Percentiles rank a stretch among this genome's conserved stretches.
Evolutionary conservation across 805 yeast genomes (phyloP).

Genomic region (Metschnikowia vanudenii): DNA sequence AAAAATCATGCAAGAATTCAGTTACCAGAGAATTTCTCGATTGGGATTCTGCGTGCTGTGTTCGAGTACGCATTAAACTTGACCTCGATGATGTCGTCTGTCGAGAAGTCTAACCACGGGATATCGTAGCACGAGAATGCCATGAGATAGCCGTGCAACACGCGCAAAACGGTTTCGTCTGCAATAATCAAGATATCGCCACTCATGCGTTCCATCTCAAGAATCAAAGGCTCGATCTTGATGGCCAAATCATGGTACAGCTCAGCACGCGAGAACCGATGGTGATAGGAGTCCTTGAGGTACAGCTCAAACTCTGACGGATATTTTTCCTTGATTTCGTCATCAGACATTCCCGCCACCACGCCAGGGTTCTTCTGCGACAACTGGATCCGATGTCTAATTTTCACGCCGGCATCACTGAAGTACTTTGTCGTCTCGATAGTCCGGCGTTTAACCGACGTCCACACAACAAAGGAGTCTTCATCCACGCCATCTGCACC

Average conservation of each 20-base stretch:
- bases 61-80: conserved; percentile 84
- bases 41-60: conserved; percentile 49
- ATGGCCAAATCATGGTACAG: conserved; percentile 95
- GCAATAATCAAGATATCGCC: conserved; percentile 89
- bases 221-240: conserved; percentile 85
- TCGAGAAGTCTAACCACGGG: conserved; percentile 74
- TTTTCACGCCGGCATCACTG: conserved; percentile 57
- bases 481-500: conserved; percentile 58
- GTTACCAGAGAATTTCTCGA: conserved; percentile 16
- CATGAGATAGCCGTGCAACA: conserved; percentile 92
- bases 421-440: conserved; percentile 75
- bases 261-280: conserved; percentile 87
- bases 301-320: conserved; percentile 72
- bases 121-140: conserved; percentile 85
- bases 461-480: conserved; percentile 83
- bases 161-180: conserved; percentile 86
- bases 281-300: conserved; percentile 83
- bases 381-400: conserved; percentile 76
- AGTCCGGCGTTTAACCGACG: conserved; percentile 85
- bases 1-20: not conserved
- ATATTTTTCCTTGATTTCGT: conserved; percentile 55
- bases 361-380: conserved; percentile 89
- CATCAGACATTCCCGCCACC: conserved; percentile 65
- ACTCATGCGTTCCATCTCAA: conserved; percentile 91
- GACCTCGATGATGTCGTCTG: conserved; percentile 82